phyloP scores from a whole-genome alignment of 495 filamentous ascomycete species.

The Chlorociboria aeruginascens region DNA sequence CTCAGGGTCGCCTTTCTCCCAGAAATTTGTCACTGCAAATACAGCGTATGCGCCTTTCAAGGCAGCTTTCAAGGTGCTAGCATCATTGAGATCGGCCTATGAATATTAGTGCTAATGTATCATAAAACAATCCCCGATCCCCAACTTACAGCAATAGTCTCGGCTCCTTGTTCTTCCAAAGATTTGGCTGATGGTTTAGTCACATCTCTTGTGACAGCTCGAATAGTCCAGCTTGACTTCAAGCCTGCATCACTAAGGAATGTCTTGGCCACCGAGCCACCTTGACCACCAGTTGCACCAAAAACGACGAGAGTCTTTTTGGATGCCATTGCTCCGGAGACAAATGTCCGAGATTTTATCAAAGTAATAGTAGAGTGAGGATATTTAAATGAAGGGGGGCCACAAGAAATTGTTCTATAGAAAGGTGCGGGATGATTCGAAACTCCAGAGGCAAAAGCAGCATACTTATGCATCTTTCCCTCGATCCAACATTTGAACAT shows the following conservation, averaged over 20 bases:
- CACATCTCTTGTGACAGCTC: slow-evolving; percentile 43
- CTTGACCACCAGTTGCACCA: slow-evolving; percentile 52
- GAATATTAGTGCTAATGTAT: neutral
- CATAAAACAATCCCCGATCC: neutral
- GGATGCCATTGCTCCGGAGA: slow-evolving; percentile 24
- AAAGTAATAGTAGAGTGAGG: neutral
- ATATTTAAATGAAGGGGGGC: neutral
- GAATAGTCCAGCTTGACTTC: slow-evolving; percentile 36
- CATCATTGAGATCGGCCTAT: slow-evolving; percentile 38
- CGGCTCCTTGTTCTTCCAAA: slow-evolving; percentile 28
- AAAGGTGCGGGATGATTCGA: no score
- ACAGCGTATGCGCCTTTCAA: slow-evolving; percentile 41
- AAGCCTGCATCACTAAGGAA: slow-evolving; percentile 38
- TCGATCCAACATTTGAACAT: no score
- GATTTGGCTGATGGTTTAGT: slow-evolving; percentile 30
- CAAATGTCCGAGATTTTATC: slow-evolving; percentile 15
- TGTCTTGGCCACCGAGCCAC: slow-evolving; percentile 40
- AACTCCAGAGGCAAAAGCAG: no score
- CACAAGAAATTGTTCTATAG: no score
- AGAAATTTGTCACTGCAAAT: slow-evolving; percentile 49
- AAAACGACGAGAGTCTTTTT: slow-evolving; percentile 43
- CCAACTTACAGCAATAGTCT: slow-evolving; percentile 24
- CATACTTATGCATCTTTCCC: no score
- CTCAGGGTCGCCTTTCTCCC: slow-evolving; percentile 30
- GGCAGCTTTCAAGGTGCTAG: slow-evolving; percentile 33